These are phyloP conservation scores for Globisporangium megalacanthum DNA, from an alignment of 352 stramenopile species.

Conservation along the genomic window DNA sequence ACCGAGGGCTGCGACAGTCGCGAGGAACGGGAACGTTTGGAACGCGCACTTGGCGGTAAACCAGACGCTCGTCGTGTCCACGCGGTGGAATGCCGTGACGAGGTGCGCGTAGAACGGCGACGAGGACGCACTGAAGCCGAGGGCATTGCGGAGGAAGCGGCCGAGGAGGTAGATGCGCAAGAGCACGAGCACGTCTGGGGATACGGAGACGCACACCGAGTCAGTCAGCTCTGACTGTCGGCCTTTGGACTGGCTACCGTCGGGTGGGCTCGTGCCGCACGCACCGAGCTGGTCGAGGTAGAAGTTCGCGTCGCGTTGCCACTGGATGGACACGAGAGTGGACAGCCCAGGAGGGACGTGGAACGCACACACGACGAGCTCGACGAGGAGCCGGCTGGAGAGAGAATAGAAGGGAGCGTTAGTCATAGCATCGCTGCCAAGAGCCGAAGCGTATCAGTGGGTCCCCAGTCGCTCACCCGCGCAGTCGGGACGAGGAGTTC, in stretches of 20 bases:
- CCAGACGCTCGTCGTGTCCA: conserved; percentile 56
- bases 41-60: conserved; percentile 59
- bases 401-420: not conserved
- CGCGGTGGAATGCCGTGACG: conserved; percentile 41
- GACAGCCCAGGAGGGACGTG: conserved; percentile 34
- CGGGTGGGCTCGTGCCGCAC: not conserved
- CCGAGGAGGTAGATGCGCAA: conserved; percentile 49
- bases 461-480: conserved; percentile 13
- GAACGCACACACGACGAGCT: conserved; percentile 31
- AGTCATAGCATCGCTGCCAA: not conserved
- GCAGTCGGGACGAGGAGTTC: conserved; percentile 30
- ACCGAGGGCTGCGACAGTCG: conserved; percentile 25
- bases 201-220: not conserved
- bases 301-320: conserved; percentile 21
- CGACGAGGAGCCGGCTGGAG: conserved; percentile 31
- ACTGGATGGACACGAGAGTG: conserved; percentile 23
- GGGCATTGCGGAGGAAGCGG: conserved; percentile 39
- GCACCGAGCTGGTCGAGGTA: conserved; percentile 51
- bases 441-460: no score
- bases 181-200: conserved; percentile 41
- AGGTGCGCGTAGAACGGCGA: conserved; percentile 34
- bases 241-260: no score
- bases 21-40: conserved; percentile 39
- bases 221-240: not conserved
- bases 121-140: conserved; percentile 34